Evolutionary conservation across 2,329 filamentous ascomycete species (phyloP).

Genomic region (Apiospora kogelbergensis): DNA sequence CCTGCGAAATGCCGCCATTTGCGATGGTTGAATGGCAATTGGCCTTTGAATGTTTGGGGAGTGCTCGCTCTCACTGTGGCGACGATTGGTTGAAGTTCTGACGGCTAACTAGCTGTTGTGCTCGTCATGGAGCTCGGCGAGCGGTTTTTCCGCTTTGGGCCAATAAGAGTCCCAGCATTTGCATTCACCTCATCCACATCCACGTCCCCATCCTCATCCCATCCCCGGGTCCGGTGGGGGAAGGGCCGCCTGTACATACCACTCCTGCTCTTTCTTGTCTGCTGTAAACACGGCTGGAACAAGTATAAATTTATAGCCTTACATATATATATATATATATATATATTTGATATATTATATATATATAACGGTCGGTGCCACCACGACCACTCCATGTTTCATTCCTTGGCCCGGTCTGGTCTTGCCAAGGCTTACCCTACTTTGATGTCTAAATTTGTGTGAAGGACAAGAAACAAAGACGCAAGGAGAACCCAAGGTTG

Average conservation of each 20-base stretch:
- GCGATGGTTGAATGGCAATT: slow-evolving; percentile 30
- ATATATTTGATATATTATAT: too few relatives aligned
- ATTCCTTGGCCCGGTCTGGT: not conserved
- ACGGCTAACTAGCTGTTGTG: slow-evolving; percentile 2
- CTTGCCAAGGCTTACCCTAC: not conserved
- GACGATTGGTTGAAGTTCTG: slow-evolving; percentile 12
- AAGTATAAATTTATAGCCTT: too few relatives aligned
- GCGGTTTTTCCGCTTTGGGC: slow-evolving; percentile 4
- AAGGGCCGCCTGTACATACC: too few relatives aligned
- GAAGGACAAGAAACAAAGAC: not conserved
- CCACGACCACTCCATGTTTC: not conserved
- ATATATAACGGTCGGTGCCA: too few relatives aligned
- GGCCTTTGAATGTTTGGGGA: slow-evolving; percentile 15
- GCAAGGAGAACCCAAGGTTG: not conserved
- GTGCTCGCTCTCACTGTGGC: slow-evolving; percentile 11
- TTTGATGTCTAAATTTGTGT: not conserved
- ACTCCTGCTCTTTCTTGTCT: too few relatives aligned
- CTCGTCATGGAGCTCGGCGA: slow-evolving; percentile 10
- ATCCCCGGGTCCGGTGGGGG: not conserved
- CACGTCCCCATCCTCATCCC: not conserved
- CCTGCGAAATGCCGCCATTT: slow-evolving; percentile 73
- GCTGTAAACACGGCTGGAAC: too few relatives aligned
- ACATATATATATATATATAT: too few relatives aligned
- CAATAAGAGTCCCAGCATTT: not conserved
- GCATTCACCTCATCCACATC: not conserved